Percentiles rank a stretch among this genome's conserved stretches.
phyloP scores from a whole-genome alignment of 257 asterid genomes.

The Fraxinus quadrangulata region DNA sequence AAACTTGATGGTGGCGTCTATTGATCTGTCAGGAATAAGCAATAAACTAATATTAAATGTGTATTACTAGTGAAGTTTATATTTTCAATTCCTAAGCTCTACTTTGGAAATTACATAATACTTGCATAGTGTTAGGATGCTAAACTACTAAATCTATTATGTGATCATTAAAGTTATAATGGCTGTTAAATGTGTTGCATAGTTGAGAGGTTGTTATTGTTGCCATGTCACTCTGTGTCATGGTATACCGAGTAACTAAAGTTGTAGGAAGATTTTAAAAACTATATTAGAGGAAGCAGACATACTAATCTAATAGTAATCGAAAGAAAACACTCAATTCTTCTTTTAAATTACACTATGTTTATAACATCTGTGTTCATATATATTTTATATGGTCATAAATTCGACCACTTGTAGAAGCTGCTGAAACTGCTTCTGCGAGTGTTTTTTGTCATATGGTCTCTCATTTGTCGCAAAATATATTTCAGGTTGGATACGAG shows the following conservation, averaged over 20 bases:
- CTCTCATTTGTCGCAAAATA: slow-evolving; percentile 20
- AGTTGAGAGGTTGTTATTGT: slow-evolving; percentile 3
- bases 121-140: background rate
- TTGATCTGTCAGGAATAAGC: background rate
- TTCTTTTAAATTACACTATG: background rate
- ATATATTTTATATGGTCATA: background rate
- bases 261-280: slow-evolving; percentile 3
- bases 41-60: slow-evolving; percentile 11
- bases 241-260: background rate
- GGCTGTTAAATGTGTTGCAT: background rate
- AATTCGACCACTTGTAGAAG: background rate
- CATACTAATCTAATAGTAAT: background rate
- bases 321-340: background rate
- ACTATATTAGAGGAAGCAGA: slow-evolving; percentile 5
- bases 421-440: slow-evolving; percentile 17
- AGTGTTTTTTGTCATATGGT: background rate
- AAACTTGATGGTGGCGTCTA: background rate
- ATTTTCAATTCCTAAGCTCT: slow-evolving; percentile 8
- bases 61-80: background rate
- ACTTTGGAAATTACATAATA: background rate
- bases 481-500: slow-evolving; percentile 85
- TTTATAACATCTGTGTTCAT: background rate
- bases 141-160: background rate
- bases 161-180: background rate
- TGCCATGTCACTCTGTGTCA: background rate